phyloP scores from a whole-genome alignment of 192 early-diverging fungal genomes.

The Chytriomyces sp. region DNA sequence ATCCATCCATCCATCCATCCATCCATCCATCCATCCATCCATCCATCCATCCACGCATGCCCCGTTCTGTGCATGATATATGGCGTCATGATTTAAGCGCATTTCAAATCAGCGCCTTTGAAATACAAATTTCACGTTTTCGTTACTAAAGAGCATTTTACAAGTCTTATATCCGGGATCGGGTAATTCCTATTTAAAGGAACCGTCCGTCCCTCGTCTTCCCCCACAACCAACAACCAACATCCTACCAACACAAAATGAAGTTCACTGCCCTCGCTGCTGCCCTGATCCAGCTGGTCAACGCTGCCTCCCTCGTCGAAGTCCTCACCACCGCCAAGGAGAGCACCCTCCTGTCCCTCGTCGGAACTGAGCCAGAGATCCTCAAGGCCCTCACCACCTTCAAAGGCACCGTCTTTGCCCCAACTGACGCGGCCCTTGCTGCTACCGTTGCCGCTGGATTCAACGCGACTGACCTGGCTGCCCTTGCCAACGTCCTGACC shows the following conservation, averaged over 20 bases:
- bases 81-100: too few relatives aligned
- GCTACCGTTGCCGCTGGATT: constrained; percentile 19
- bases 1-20: too few relatives aligned
- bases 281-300: background rate
- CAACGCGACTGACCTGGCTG: constrained; percentile 14
- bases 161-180: too few relatives aligned
- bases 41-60: too few relatives aligned
- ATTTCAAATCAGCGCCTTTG: too few relatives aligned
- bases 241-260: background rate
- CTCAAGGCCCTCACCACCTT: constrained; percentile 19
- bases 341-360: constrained; percentile 21
- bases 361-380: constrained; percentile 8
- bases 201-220: too few relatives aligned
- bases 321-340: constrained; percentile 6
- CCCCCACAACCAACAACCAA: too few relatives aligned
- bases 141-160: too few relatives aligned
- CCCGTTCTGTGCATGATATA: too few relatives aligned
- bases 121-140: too few relatives aligned
- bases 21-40: too few relatives aligned
- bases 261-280: constrained; percentile 10
- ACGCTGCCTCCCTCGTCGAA: constrained; percentile 22
- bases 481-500: constrained; percentile 8
- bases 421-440: constrained; percentile 34
- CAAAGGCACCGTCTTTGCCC: constrained; percentile 36
- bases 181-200: too few relatives aligned